Evolutionary conservation across 495 filamentous ascomycete genomes (phyloP), one percentile per base, ranked within the genome.

Genomic region (Cudoniella acicularis): DNA sequence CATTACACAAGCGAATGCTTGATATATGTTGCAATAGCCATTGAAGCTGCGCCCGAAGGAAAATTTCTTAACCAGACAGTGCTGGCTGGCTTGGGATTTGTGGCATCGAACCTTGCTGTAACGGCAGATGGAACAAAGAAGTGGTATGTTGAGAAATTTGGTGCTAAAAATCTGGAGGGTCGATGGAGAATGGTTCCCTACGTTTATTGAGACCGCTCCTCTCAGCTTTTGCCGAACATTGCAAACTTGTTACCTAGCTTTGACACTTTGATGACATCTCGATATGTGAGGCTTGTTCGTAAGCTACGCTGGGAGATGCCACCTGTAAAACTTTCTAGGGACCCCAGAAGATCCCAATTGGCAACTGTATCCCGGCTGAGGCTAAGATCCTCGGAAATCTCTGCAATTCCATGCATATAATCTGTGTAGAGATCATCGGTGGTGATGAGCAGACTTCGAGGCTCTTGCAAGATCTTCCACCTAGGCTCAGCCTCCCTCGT

Each of bases 1-100:
- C 94, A 98, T 73, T 98, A 97, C 70, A 87, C 86, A 0, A 87
- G 87, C 48, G 95, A 98, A 69, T 91, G 90, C 65, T 49, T 89
- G 1, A 83, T 96, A 57, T 97, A 98, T 66, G 61, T 92, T 24
- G 83, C 86, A n/a, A 70, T 98, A 59, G 81, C 90, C 1, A 65
- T 96, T 21, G 65, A 89, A 13, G 86, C 86, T 41, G 90, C 92
- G 3, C 92, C 91, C 0, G 65, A 75, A 50, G 77, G 75, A 4
- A 60, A 69, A 24, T 59, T 79, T 56, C 65, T 89, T 24, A 98
- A 98, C 71, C 82, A 75, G 65, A 95, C 93, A 1, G 65, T 98
- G 49, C 61, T 86, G 22, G 77, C 83, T 27, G 90, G 81, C 9
- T 50, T 88, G 45, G 52, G 82, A 8, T 96, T 98, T 69, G 90